Conservation (phyloP, 2,329 filamentous ascomycete genomes). For the Bimuria novae-zelandiae region DNA sequence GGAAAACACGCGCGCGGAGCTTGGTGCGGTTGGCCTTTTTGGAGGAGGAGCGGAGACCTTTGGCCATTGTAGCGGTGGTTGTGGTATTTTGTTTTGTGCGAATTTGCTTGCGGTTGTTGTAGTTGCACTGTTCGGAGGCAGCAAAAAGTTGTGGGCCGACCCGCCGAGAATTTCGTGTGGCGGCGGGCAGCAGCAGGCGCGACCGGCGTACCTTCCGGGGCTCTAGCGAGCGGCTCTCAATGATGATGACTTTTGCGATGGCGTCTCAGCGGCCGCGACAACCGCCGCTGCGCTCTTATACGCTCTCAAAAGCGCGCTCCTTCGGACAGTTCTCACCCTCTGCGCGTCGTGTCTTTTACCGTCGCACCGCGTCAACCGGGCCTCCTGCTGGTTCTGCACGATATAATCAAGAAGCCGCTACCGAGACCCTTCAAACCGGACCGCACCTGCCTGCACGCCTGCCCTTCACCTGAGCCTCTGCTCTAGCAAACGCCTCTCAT, state of each 20-base stretch:
- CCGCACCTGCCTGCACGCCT: background rate
- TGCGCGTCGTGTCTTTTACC: background rate
- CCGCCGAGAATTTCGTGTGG: conserved; percentile 27
- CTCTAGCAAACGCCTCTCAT: conserved; percentile 12
- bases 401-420: conserved; percentile 24
- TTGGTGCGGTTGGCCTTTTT: conserved; percentile 82
- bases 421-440: conserved; percentile 16
- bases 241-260: conserved; percentile 36
- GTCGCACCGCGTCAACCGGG: background rate
- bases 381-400: conserved; percentile 7
- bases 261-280: conserved; percentile 24
- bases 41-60: conserved; percentile 77
- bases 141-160: conserved; percentile 3
- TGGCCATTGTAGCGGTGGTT: conserved; percentile 71
- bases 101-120: conserved; percentile 11
- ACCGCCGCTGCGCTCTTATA: conserved; percentile 28
- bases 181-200: conserved; percentile 16
- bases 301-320: too few relatives aligned
- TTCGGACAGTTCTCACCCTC: too few relatives aligned
- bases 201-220: conserved; percentile 11
- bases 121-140: conserved; percentile 8
- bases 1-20: conserved; percentile 81
- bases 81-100: conserved; percentile 7
- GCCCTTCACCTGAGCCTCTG: conserved; percentile 14
- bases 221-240: conserved; percentile 26